These are phyloP conservation scores for Wallacemonas sp. DNA, from an alignment of 208 protist genomes.

Conservation along the genomic window DNA sequence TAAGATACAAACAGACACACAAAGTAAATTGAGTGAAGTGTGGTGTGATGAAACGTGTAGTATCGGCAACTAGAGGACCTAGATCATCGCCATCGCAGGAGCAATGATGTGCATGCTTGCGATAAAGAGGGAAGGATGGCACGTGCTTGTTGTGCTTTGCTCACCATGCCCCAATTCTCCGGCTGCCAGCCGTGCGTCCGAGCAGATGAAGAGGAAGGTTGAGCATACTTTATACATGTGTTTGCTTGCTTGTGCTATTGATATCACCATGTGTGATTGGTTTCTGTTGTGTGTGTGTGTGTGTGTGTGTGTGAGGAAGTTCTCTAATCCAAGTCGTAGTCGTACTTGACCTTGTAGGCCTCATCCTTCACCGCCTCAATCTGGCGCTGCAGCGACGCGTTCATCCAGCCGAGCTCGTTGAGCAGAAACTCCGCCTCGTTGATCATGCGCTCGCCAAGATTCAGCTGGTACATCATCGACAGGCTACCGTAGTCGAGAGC, in stretches of 20 bases:
- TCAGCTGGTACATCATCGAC: slow-evolving; percentile 88
- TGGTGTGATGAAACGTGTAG: no score
- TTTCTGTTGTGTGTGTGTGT: not conserved
- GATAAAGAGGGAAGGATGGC: no score
- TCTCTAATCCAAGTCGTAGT: slow-evolving; percentile 81
- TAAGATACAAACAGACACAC: slow-evolving; percentile 14
- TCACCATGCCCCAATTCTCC: no score
- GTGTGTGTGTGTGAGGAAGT: not conserved
- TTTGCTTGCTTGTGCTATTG: no score
- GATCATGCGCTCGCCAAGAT: slow-evolving; percentile 79
- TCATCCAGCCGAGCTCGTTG: slow-evolving; percentile 74
- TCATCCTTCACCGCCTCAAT: slow-evolving; percentile 55
- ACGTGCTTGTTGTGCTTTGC: no score
- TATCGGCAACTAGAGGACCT: no score
- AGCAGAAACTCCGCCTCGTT: slow-evolving; percentile 72
- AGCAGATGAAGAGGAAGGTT: no score
- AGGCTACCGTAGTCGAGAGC: slow-evolving; percentile 79
- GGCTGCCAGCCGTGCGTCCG: no score
- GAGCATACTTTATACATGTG: no score
- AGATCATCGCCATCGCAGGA: no score
- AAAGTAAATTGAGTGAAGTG: no score
- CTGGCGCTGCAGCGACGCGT: slow-evolving; percentile 47
- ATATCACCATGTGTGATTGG: not conserved
- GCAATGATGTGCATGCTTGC: no score
- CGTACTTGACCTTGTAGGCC: slow-evolving; percentile 64